Conservation (phyloP, 345 rosid genomes). For the Camelina sativa region DNA sequence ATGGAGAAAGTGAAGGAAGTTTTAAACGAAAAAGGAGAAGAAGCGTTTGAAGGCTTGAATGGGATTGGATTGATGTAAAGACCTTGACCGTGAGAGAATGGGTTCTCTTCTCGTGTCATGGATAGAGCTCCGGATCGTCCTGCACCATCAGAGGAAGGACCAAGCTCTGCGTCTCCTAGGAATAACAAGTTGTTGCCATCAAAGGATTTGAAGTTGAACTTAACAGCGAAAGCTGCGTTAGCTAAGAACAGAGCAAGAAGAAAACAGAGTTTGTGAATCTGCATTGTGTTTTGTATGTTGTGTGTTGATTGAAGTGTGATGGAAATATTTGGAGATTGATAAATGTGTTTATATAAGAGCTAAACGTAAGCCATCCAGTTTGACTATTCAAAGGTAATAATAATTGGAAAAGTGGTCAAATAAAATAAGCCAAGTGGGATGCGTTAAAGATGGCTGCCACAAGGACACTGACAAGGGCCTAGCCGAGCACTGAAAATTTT, state of each 20-base stretch:
- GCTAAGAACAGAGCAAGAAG: slow-evolving; percentile 40
- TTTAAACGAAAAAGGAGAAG: slow-evolving; percentile 36
- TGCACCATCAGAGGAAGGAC: slow-evolving; percentile 32
- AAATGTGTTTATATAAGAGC: slow-evolving; percentile 29
- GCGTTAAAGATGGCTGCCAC: slow-evolving; percentile 14
- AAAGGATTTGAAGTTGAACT: slow-evolving; percentile 36
- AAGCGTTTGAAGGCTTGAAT: slow-evolving; percentile 30
- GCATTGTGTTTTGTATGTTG: slow-evolving; percentile 23
- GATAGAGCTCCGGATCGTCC: slow-evolving; percentile 36
- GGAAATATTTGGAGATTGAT: not conserved
- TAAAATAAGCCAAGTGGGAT: slow-evolving; percentile 36
- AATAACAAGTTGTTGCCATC: slow-evolving; percentile 27
- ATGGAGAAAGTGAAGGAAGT: slow-evolving; percentile 46
- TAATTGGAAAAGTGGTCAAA: slow-evolving; percentile 21
- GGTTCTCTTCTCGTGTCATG: slow-evolving; percentile 40
- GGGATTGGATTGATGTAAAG: slow-evolving; percentile 34
- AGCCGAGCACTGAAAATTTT: not conserved
- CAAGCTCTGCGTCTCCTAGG: slow-evolving; percentile 43
- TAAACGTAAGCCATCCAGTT: slow-evolving; percentile 34
- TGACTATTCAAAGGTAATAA: not conserved
- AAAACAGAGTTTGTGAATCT: slow-evolving; percentile 42
- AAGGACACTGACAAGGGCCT: not conserved
- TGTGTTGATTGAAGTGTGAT: slow-evolving; percentile 8
- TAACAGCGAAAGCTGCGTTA: slow-evolving; percentile 32
- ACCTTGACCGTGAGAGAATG: slow-evolving; percentile 43